phyloP scores from a whole-genome alignment of 331 rosid genomes.

The Malus hybrid region DNA sequence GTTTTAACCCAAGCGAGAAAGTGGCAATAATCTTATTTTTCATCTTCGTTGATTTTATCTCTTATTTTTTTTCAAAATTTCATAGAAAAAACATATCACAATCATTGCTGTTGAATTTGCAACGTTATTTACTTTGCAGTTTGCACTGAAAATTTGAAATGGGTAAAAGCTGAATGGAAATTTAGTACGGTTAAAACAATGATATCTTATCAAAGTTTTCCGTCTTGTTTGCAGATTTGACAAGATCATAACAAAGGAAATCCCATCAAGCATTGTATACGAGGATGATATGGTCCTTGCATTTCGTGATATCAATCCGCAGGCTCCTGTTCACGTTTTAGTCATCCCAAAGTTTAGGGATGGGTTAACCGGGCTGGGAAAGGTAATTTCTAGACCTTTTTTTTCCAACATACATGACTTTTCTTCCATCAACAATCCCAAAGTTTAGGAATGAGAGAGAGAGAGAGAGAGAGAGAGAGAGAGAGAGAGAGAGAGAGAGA shows the following conservation, averaged over 20 bases:
- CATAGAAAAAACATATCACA: neutral
- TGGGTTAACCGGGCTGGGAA: slow-evolving; percentile 68
- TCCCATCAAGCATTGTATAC: slow-evolving; percentile 71
- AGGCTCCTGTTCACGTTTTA: slow-evolving; percentile 88
- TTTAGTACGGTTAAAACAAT: neutral
- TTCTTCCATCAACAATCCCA: neutral
- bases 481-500: too few species aligned
- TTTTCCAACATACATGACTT: neutral
- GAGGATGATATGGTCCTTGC: slow-evolving; percentile 89
- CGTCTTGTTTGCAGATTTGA: slow-evolving; percentile 50
- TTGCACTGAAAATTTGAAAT: too few species aligned
- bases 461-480: too few species aligned
- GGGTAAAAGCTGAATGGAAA: neutral
- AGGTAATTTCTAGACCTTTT: slow-evolving; percentile 31
- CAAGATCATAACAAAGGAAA: slow-evolving; percentile 87
- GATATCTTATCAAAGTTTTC: neutral
- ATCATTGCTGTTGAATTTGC: neutral
- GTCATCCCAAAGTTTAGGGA: slow-evolving; percentile 83
- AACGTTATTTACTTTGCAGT: too few species aligned
- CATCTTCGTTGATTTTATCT: neutral
- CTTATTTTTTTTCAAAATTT: neutral
- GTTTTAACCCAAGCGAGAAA: neutral
- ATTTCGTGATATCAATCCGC: slow-evolving; percentile 72
- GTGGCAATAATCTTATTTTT: neutral
- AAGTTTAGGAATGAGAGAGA: too few species aligned